These are phyloP conservation scores for Anisogramma anomala DNA, from an alignment of 2,329 filamentous ascomycete species.

Conservation along the genomic window DNA sequence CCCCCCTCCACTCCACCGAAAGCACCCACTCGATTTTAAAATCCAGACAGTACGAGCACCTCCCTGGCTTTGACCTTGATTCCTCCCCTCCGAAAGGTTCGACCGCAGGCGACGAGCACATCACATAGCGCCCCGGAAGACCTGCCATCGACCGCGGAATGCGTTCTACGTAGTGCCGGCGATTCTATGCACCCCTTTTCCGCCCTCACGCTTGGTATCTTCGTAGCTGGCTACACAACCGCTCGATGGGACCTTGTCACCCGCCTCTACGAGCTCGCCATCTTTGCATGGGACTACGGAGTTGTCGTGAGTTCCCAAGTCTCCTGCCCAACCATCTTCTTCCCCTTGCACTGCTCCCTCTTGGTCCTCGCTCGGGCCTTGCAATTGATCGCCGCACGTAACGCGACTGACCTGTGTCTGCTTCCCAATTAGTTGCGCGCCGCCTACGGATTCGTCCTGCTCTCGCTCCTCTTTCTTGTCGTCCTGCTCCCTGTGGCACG, in stretches of 20 bases:
- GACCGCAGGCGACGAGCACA: background rate
- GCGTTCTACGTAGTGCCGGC: slow-evolving; percentile 31
- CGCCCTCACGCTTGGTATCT: slow-evolving; percentile 88
- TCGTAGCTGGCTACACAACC: slow-evolving; percentile 98
- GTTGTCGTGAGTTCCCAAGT: slow-evolving; percentile 61
- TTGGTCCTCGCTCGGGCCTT: background rate
- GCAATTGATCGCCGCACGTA: background rate
- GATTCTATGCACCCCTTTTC: slow-evolving; percentile 95
- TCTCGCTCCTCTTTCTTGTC: slow-evolving; percentile 75
- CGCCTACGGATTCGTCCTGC: slow-evolving; percentile 69
- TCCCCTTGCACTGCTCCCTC: background rate
- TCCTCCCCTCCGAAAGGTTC: background rate
- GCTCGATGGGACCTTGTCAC: slow-evolving; percentile 98
- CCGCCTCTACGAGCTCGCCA: slow-evolving; percentile 87
- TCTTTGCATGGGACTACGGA: slow-evolving; percentile 98
- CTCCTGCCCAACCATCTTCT: too few species aligned
- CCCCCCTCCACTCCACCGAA: background rate
- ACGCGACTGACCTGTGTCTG: slow-evolving; percentile 7
- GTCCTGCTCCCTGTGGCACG: slow-evolving; percentile 75
- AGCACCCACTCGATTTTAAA: background rate
- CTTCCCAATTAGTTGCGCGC: slow-evolving; percentile 54
- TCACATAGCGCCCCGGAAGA: background rate
- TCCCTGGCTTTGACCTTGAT: too few species aligned
- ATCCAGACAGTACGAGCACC: background rate
- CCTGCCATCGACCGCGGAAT: slow-evolving; percentile 25